Evolutionary conservation across 768 basidiomycete species (phyloP).

Genomic region (Russula virescens): DNA sequence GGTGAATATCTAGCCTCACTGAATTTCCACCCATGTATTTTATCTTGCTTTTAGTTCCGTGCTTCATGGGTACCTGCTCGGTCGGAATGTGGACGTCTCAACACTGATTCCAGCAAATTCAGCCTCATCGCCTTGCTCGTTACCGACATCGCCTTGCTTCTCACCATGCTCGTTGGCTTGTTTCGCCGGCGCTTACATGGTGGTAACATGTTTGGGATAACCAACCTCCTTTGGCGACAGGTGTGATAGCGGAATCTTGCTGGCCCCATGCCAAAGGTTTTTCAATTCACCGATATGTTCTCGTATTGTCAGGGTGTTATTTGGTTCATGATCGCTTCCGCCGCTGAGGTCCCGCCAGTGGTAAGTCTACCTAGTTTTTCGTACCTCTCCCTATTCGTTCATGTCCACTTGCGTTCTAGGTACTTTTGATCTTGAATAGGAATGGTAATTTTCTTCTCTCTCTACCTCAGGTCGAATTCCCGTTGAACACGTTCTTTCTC

Average conservation of each 20-base stretch:
- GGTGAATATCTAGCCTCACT: neutral
- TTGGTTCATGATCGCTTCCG: neutral
- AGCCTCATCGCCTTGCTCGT: neutral
- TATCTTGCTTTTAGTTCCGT: neutral
- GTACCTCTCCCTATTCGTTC: no score
- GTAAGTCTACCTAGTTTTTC: neutral
- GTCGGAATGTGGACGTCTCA: neutral
- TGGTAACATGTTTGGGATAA: neutral
- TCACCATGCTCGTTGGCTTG: neutral
- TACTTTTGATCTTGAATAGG: neutral
- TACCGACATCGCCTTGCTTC: neutral
- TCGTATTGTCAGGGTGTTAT: neutral
- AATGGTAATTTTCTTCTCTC: neutral
- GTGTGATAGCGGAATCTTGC: neutral
- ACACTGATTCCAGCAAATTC: neutral
- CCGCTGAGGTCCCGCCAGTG: neutral
- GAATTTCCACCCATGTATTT: neutral
- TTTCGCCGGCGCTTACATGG: neutral
- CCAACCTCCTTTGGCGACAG: neutral
- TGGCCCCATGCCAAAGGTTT: neutral
- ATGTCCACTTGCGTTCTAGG: no score
- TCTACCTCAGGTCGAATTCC: neutral
- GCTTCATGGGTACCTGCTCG: neutral
- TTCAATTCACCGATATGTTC: no score
- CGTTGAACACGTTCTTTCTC: no score